Evolutionary conservation across 352 stramenopile species (phyloP).

Genomic region (Saprolegnia parasitica): DNA sequence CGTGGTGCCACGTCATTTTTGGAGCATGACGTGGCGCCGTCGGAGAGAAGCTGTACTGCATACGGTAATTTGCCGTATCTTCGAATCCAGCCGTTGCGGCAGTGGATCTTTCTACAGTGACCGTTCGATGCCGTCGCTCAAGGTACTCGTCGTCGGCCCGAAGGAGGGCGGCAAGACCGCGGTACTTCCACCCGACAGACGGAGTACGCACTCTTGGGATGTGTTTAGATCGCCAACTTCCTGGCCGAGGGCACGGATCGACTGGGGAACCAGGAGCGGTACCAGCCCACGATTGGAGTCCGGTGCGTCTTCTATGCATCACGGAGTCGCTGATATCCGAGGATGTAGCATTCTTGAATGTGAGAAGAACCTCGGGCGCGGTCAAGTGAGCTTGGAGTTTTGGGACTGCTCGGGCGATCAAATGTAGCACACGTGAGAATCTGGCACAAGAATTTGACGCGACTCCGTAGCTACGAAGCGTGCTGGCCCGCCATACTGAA

Average conservation of each 20-base stretch:
- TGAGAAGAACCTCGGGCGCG: constrained; percentile 47
- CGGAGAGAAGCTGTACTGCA: too few relatives aligned
- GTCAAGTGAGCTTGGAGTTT: constrained; percentile 50
- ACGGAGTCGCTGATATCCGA: not conserved
- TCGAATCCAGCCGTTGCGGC: too few relatives aligned
- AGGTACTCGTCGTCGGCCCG: constrained; percentile 73
- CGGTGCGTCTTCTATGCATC: constrained; percentile 31
- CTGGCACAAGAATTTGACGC: not conserved
- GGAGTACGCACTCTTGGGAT: not conserved
- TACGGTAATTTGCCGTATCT: too few relatives aligned
- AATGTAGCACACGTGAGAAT: constrained; percentile 35
- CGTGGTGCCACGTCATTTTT: too few relatives aligned
- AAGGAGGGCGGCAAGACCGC: constrained; percentile 76
- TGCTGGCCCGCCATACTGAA: constrained; percentile 89
- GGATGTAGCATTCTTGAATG: constrained; percentile 53
- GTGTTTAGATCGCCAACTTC: constrained; percentile 71
- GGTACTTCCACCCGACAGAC: constrained; percentile 29
- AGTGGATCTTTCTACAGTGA: too few relatives aligned
- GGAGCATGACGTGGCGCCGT: too few relatives aligned
- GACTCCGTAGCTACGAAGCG: constrained; percentile 58
- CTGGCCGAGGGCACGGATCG: constrained; percentile 60
- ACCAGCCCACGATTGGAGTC: constrained; percentile 65
- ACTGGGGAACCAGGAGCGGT: constrained; percentile 51
- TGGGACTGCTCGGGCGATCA: constrained; percentile 84
- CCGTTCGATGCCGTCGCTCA: constrained; percentile 51